Conservation (phyloP, 257 asterid species). For the Thymus quinquecostatus region DNA sequence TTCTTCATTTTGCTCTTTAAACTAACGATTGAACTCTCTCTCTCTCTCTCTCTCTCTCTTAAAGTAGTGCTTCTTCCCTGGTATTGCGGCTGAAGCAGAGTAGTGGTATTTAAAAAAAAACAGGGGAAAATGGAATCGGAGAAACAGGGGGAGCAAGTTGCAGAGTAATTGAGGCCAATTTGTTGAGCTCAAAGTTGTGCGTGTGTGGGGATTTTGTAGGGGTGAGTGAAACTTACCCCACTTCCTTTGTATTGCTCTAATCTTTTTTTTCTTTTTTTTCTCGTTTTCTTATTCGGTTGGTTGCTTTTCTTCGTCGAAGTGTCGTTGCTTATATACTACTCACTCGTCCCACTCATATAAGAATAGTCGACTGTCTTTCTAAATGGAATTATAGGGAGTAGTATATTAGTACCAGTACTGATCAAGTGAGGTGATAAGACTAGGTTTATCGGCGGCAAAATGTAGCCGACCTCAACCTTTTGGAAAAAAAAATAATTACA, state of each 20-base stretch:
- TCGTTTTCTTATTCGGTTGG: neutral
- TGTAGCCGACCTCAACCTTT: no score
- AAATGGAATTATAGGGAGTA: no score
- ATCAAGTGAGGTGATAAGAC: no score
- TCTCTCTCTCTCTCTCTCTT: neutral
- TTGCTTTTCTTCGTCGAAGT: no score
- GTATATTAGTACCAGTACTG: no score
- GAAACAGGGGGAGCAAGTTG: constrained; percentile 29
- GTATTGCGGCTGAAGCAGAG: constrained; percentile 27
- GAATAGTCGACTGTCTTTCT: no score
- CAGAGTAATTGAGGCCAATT: constrained; percentile 23
- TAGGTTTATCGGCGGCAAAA: no score
- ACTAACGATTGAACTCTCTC: neutral
- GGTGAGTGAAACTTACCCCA: constrained; percentile 2
- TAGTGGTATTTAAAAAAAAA: neutral
- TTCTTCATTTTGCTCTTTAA: constrained; percentile 48
- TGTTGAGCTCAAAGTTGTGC: neutral
- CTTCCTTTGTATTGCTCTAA: neutral
- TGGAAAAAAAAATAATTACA: no score
- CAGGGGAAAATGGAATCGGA: constrained; percentile 7
- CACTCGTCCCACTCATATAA: no score
- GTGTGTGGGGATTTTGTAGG: constrained; percentile 18
- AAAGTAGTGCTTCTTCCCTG: neutral
- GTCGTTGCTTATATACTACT: no score
- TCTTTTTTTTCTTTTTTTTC: constrained; percentile 14